phyloP scores from a whole-genome alignment of 257 asterid species.

The Galeopsis tetrahit region DNA sequence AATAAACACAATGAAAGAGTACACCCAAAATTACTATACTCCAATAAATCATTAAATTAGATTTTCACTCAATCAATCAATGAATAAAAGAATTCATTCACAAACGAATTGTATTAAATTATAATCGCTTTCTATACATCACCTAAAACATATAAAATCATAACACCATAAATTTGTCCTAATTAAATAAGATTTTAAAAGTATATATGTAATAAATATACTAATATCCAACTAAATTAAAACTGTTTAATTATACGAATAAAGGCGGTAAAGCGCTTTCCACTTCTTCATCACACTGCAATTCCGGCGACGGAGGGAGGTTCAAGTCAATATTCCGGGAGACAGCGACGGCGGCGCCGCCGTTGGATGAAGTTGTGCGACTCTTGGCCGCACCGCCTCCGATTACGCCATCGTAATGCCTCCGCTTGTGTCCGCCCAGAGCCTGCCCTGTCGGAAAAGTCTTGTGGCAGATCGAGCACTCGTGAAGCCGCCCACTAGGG shows the following conservation, averaged over 20 bases:
- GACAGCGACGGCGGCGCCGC: conserved; percentile 41
- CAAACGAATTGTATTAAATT: conserved; percentile 5
- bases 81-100: conserved; percentile 43
- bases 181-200: not conserved
- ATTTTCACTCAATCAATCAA: conserved; percentile 15
- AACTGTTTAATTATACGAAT: conserved; percentile 14
- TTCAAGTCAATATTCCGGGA: conserved; percentile 57
- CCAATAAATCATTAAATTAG: not conserved
- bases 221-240: not conserved
- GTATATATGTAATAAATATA: not conserved
- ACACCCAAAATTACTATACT: not conserved
- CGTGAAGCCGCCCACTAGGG: conserved; percentile 72
- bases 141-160: conserved; percentile 22
- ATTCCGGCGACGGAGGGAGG: conserved; percentile 53
- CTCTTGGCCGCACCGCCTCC: conserved; percentile 52
- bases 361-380: conserved; percentile 45
- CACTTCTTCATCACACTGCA: conserved; percentile 54
- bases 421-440: conserved; percentile 93
- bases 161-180: conserved; percentile 19
- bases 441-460: conserved; percentile 87
- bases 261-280: conserved; percentile 58
- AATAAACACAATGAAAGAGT: not conserved
- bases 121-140: conserved; percentile 23
- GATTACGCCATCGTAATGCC: conserved; percentile 77
- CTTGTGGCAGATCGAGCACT: conserved; percentile 68